These are phyloP conservation scores for Pyrrhoderma noxium DNA, from an alignment of 1,284 basidiomycete genomes.

Conservation along the genomic window DNA sequence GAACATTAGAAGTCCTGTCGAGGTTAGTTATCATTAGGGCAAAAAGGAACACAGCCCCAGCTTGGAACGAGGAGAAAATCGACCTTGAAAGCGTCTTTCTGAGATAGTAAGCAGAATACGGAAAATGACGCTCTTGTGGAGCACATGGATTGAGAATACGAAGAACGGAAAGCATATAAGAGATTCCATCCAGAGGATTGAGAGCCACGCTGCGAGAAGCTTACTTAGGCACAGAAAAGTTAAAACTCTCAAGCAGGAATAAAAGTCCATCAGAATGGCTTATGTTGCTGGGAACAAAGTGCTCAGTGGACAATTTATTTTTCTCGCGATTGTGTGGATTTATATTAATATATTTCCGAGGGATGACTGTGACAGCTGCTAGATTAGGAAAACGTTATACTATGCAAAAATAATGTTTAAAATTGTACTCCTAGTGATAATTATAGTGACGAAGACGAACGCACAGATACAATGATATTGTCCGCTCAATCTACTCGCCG, in stretches of 20 bases:
- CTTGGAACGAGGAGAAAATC: background rate
- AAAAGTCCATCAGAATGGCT: background rate
- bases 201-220: constrained; percentile 6
- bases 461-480: background rate
- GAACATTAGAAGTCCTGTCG: background rate
- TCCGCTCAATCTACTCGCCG: background rate
- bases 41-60: background rate
- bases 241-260: background rate
- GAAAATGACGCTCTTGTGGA: background rate
- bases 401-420: background rate
- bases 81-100: background rate
- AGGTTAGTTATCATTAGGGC: background rate
- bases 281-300: background rate
- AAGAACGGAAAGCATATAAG: background rate
- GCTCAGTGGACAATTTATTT: background rate
- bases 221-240: background rate
- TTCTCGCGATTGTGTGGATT: background rate
- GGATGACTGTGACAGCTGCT: background rate
- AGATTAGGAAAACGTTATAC: constrained; percentile 3
- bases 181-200: background rate
- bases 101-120: background rate
- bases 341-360: background rate
- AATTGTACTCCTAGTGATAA: background rate
- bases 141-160: constrained; percentile 11
- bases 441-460: background rate